Base-by-base conservation (phyloP, 2,329 filamentous ascomycete species). In the Colletotrichum sp. region DNA sequence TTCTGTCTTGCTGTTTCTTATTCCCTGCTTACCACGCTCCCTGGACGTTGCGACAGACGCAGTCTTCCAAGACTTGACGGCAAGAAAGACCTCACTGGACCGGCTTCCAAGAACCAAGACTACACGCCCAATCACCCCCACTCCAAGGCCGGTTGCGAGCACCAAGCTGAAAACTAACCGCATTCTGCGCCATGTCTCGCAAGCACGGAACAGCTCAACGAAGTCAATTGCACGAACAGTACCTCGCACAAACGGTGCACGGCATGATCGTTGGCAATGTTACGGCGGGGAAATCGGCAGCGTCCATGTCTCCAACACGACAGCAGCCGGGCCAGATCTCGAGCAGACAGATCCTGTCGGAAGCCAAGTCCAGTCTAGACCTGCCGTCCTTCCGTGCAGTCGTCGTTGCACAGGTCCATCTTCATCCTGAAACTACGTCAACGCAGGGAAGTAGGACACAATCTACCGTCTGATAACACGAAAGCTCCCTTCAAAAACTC, bases 401-500 rank as follows among this genome's bases (percentile, higher is more conserved):
- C 18, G 16, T 26, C 28, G 36, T 75, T 24, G 30, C 62, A 75
- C 52, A 32, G 57, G 8, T 24, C 66, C 62, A 21, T 72, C 44
- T 21, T 71, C 57, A 32, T 68, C 57, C 63, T 68, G 70, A 69
- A 76, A 75, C 72, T 39, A 32, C 32, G 16, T 49, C 32, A 36
- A 74, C 36, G 71, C 70, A 76, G 71, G 74, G 70, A 36, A 69
- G 32, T 30, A 65, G 60, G 49, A 65, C 49, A 30, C 59, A 60
- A 39, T 65, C 57, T 59, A 63, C 55, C 49, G 26, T 39, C 59
- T 34, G 59, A 73, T 65, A 73, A 28, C 64, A 36, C 63, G 62
- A 39, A 60, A 21, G 49, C 64, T 69, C 70, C 74, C 74, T 76
- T 74, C 64, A 57, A 39, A 69, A 34, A 59, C 74, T 69, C 57